Evolutionary conservation across 225 moss, liverwort and hornwort species (phyloP).

Genomic region (Asterella californica): DNA sequence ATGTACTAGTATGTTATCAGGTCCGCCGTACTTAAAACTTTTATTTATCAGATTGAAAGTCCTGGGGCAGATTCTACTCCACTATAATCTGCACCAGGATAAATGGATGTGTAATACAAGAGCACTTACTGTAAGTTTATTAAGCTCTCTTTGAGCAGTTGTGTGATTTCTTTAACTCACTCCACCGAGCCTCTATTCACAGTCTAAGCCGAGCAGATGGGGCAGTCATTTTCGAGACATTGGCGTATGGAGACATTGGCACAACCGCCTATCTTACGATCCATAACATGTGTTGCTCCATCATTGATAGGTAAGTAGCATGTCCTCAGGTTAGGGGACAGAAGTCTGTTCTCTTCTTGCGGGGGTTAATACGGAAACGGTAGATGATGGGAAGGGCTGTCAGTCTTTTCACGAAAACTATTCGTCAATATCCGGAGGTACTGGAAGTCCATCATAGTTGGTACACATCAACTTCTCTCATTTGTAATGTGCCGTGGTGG

Average conservation of each 20-base stretch:
- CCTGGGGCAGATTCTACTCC: background rate
- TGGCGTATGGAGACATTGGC: constrained; percentile 93
- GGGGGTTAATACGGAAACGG: no score
- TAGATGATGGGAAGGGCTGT: no score
- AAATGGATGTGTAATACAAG: background rate
- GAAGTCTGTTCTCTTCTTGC: background rate
- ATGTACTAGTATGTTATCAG: background rate
- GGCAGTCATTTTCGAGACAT: constrained; percentile 86
- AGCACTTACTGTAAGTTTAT: background rate
- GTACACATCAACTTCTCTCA: no score
- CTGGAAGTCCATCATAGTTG: no score
- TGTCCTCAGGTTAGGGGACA: background rate
- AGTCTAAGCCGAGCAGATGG: constrained; percentile 87
- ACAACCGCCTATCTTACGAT: constrained; percentile 89
- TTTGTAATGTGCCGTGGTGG: background rate
- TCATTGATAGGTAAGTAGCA: constrained; percentile 72
- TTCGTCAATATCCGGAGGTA: no score
- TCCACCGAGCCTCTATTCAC: constrained; percentile 18
- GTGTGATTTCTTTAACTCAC: background rate
- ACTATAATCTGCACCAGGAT: background rate
- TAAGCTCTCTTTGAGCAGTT: no score
- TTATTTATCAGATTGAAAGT: background rate
- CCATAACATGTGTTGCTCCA: constrained; percentile 95
- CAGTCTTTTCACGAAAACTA: no score
- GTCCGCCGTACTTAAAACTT: background rate